phyloP scores from a whole-genome alignment of 306 rosid species.

The Macrotyloma uniflorum region DNA sequence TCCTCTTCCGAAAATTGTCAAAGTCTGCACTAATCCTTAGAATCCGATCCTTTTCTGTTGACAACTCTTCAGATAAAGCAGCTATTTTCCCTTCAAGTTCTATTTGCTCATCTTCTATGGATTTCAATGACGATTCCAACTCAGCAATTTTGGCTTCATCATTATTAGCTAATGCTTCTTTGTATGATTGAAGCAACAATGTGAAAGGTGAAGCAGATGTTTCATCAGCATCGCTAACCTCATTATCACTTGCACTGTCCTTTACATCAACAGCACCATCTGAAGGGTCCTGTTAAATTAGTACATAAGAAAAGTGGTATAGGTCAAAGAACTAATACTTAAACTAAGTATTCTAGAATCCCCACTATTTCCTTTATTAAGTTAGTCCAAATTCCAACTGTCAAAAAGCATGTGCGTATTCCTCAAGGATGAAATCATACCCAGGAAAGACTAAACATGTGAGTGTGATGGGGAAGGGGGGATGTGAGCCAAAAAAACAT shows the following conservation, averaged over 20 bases:
- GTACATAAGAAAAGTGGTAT: conserved; percentile 42
- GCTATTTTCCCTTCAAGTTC: conserved; percentile 57
- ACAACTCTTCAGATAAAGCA: conserved; percentile 68
- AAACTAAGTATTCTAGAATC: conserved; percentile 27
- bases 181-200: conserved; percentile 63
- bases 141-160: conserved; percentile 69
- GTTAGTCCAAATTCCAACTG: conserved; percentile 15
- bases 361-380: background rate
- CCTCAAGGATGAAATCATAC: conserved; percentile 13
- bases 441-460: background rate
- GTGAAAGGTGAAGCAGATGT: conserved; percentile 54
- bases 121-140: conserved; percentile 70
- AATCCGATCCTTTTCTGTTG: conserved; percentile 65
- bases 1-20: conserved; percentile 95
- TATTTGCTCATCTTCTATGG: conserved; percentile 71
- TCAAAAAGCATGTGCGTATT: background rate
- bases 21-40: conserved; percentile 95
- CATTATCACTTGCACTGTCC: conserved; percentile 51
- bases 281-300: conserved; percentile 68
- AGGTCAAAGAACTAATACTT: conserved; percentile 25
- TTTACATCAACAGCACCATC: conserved; percentile 58
- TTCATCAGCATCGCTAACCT: conserved; percentile 53
- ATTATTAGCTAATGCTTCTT: conserved; percentile 74
- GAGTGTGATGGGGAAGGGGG: too few species aligned
- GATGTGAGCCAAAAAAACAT: background rate